Evolutionary conservation across 306 rosid genomes (phyloP).

Genomic region (Arachis hypogaea): DNA sequence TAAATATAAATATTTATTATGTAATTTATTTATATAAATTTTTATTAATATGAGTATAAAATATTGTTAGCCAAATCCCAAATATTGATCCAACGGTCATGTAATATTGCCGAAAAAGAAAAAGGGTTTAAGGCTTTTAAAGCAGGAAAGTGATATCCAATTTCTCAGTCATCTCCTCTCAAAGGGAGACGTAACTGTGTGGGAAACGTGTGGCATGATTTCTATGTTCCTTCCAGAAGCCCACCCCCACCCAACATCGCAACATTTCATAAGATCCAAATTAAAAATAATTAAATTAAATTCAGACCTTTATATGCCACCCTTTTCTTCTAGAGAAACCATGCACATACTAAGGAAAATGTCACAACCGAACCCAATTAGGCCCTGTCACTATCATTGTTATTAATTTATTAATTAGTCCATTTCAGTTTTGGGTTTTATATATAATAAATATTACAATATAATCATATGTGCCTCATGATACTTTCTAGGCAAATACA

Average conservation of each 20-base stretch:
- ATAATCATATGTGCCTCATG: conserved; percentile 11
- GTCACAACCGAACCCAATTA: not conserved
- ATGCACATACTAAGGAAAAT: not conserved
- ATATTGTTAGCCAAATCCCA: too few species aligned
- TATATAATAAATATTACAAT: not conserved
- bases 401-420: not conserved
- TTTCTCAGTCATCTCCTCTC: conserved; percentile 1
- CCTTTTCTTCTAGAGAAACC: conserved; percentile 42
- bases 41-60: too few species aligned
- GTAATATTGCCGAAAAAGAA: too few species aligned
- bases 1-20: too few species aligned
- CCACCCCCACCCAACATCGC: conserved; percentile 15
- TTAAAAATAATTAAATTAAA: not conserved
- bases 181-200: conserved; percentile 41
- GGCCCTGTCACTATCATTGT: conserved; percentile 24
- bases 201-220: conserved; percentile 44
- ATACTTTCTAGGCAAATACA: not conserved
- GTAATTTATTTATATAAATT: too few species aligned
- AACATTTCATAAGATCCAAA: conserved; percentile 19
- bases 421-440: not conserved
- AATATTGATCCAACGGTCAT: too few species aligned
- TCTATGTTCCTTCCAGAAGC: conserved; percentile 41
- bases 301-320: not conserved
- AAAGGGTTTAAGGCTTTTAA: too few species aligned
- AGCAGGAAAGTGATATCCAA: conserved; percentile 13